Base-by-base conservation (phyloP, 345 rosid genomes). In the Salix arbutifolia region DNA sequence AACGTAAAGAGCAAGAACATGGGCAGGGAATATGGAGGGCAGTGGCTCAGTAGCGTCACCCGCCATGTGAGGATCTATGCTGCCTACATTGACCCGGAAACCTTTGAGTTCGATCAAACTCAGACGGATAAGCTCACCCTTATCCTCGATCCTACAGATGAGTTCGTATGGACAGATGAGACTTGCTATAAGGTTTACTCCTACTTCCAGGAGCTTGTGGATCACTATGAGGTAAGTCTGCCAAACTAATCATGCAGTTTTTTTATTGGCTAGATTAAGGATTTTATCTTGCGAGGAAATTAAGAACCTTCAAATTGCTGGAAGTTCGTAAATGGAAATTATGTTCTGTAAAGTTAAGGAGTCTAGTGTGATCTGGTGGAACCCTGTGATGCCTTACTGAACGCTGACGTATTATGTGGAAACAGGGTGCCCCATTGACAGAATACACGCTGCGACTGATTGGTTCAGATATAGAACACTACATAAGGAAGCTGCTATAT, bases 151-250 rank as follows among this genome's bases (percentile, higher is more conserved):
- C 97, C 97, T 3, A 81, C 90, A 40, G 84, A 91, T 52, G 98
- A 94, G 86, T 92, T 94, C 69, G 71, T 91, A 6, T 94, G 98
- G 98, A 88, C 85, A 3, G 84, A 87, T 18, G 95, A 90, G 70
- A 89, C 86, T 65, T 86, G 90, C 84, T 76, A 81, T 71, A 89
- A 82, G 85, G 97, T 92, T 28, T 94, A 88, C 68, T 81, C 87
- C 33, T 89, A 86, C 78, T 95, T 95, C 78, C 99, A 95, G 81
- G 99, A 92, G 83, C 99, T 92, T n/a, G 97, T 95, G 13, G 97
- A 95, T 84, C 97, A 95, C 86, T 94, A 94, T 25, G 97, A 94
- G 97, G 98, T 86, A 74, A 37, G 28, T 35, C 74, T 70, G 1
- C 8, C 28, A 8, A 17, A 17, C 18, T 17, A 52, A 52, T 52